Base-by-base conservation (phyloP, 345 rosid genomes). In the Populus euphratica region DNA sequence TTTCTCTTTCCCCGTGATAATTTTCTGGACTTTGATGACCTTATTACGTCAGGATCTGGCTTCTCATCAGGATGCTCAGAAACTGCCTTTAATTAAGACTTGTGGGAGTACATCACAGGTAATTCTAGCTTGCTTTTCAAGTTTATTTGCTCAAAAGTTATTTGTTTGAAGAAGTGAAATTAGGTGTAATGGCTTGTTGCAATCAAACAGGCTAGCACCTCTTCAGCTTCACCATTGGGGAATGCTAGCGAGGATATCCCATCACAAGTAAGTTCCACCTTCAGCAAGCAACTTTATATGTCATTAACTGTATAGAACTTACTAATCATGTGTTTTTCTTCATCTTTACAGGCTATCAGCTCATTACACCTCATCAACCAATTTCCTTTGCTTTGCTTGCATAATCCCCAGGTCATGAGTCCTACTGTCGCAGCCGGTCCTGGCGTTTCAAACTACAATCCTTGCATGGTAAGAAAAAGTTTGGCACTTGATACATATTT, bases 351-450 rank as follows among this genome's bases (percentile, higher is more conserved):
- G 86, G 82, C 33, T 74, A 70, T 39, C 44, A 61, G 54, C 63
- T 62, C 67, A 64, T 47, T 6, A 74, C 78, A 73, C 49, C 29
- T 78, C 66, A 31, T 41, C 27, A 65, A 71, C 62, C 77, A 33
- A 20, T 74, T 72, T 17, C 84, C 84, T 23, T 62, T 35, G 63
- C 78, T 73, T 62, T 65, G 76, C 78, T 39, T 66, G 73, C 78
- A 80, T 16, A 68, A 59, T 36, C 44, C 81, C 35, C 61, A 21
- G 8, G 33, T 35, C 29, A 29, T 1, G 1, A 25, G 68, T 13
- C 23, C 38, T 6, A 31, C 7, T 31, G 49, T 18, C 29, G 17
- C 31, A 75, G 49, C 49, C 36, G 20, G 14, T 67, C 10, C 44
- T 41, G 33, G 44, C 18, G 41, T 47, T 67, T 64, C 76, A 7